Evolutionary conservation across 371 early-diverging fungal species (phyloP).

Genomic region (Mortierella sp.): DNA sequence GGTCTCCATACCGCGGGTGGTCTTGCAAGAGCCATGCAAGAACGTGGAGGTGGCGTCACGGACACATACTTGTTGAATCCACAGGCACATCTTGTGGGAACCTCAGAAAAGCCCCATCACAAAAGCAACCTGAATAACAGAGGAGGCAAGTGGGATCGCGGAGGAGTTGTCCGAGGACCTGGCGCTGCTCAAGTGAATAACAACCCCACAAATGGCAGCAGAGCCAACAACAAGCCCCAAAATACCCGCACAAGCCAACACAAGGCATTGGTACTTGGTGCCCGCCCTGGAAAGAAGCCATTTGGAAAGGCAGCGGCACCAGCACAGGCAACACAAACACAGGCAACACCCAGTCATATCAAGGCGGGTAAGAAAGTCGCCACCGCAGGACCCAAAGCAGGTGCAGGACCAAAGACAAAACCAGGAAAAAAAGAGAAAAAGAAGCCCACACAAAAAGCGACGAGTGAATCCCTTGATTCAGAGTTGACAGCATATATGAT

Average conservation of each 20-base stretch:
- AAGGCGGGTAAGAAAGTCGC: slow-evolving; percentile 3
- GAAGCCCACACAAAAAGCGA: slow-evolving; percentile 12
- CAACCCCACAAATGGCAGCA: too few species aligned
- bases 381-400: neutral
- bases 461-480: slow-evolving; percentile 26
- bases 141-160: too few species aligned
- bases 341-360: neutral
- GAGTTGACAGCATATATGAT: slow-evolving; percentile 45
- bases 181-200: too few species aligned
- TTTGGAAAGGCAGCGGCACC: slow-evolving; percentile 6
- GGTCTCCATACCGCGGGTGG: slow-evolving; percentile 39
- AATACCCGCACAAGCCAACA: slow-evolving; percentile 23
- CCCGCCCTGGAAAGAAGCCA: slow-evolving; percentile 19
- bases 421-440: slow-evolving; percentile 10
- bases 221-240: neutral
- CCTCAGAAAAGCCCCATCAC: too few species aligned
- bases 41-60: slow-evolving; percentile 43
- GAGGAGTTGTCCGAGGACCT: too few species aligned
- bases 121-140: too few species aligned
- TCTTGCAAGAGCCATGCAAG: slow-evolving; percentile 51
- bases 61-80: slow-evolving; percentile 25
- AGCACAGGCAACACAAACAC: slow-evolving; percentile 2
- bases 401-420: neutral
- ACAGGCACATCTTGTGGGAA: too few species aligned
- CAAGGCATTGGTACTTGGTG: slow-evolving; percentile 29